Evolutionary conservation across 495 filamentous ascomycete species (phyloP), one percentile per base, ranked within the genome.

Genomic region (Astrocystis sublimbata): DNA sequence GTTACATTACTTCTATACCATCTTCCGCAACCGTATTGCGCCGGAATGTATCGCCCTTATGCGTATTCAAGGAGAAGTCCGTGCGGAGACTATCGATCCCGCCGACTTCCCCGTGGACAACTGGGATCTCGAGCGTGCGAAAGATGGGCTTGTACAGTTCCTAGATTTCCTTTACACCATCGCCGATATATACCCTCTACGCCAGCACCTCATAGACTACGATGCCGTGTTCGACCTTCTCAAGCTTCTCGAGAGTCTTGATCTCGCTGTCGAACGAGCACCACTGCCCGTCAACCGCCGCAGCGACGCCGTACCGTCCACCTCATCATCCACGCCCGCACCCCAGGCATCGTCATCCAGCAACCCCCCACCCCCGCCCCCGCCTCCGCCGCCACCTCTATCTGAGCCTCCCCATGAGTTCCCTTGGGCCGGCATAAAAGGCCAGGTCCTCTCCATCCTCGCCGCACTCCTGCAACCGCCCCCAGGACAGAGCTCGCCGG

Each of bases 91-190:
- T 35, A 64, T 72, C 26, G 77, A 81, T 33, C 73, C 79, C 0
- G 86, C 90, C 63, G 92, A 96, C 71, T 97, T 96, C 68, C 93
- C 93, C 4, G 86, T 96, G 41, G 94, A 97, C 66, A 83, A 93
- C 31, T 97, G 93, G 93, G 93, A 97, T 69, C 94, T 97, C 88
- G 93, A 97, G 70, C 86, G 93, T 17, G 92, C 83, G 21, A 82
- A 82, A 58, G 83, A 97, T 68, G 93, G 92, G 15, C 86, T 96
- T 12, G 92, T 92, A 54, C 92, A 96, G 71, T 96, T 93, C 73
- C 83, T 97, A 6, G 92, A 97, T 64, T 93, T 96, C 72, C 89
- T 97, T 58, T 91, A 90, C n/a, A 92, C 96, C 2, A 81, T 96
- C 19, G 92, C 90, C 21, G 92, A 96, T 64, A 88, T 81, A 12